These are phyloP conservation scores for Ichthyophthirius multifiliis DNA, from an alignment of 169 alveolate genomes.

Conservation along the genomic window DNA sequence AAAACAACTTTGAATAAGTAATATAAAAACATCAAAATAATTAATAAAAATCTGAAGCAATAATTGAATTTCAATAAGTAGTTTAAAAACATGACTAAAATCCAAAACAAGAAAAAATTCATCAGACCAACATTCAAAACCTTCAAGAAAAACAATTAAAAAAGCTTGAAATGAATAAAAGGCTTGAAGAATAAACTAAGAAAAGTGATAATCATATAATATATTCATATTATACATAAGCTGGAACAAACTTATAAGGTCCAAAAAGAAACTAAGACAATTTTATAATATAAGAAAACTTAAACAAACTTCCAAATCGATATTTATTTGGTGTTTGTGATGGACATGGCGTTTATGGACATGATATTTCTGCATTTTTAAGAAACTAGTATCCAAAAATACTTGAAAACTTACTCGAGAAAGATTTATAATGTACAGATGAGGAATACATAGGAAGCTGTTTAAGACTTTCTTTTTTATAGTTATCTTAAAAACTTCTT, in stretches of 20 bases:
- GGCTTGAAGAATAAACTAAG: too few relatives aligned
- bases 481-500: not conserved
- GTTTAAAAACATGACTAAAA: too few relatives aligned
- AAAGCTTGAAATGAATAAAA: too few relatives aligned
- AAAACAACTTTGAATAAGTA: too few relatives aligned
- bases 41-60: too few relatives aligned
- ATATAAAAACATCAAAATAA: too few relatives aligned
- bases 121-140: too few relatives aligned
- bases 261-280: constrained; percentile 43
- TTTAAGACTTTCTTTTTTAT: constrained; percentile 2
- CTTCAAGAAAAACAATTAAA: too few relatives aligned
- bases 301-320: not conserved
- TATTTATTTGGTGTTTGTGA: constrained; percentile 82
- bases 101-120: too few relatives aligned
- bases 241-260: constrained; percentile 2
- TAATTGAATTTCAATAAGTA: too few relatives aligned
- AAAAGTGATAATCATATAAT: too few relatives aligned
- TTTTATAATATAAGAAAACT: constrained; percentile 39
- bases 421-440: not conserved
- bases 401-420: not conserved
- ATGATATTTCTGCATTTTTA: constrained; percentile 64
- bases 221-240: too few relatives aligned
- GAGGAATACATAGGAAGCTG: not conserved
- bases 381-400: constrained; percentile 50
- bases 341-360: constrained; percentile 87